Percentiles rank a stretch among this genome's conserved stretches.
These are phyloP conservation scores for Blastocladiella emersonii DNA, from an alignment of 371 early-diverging fungal genomes.

Conservation along the genomic window DNA sequence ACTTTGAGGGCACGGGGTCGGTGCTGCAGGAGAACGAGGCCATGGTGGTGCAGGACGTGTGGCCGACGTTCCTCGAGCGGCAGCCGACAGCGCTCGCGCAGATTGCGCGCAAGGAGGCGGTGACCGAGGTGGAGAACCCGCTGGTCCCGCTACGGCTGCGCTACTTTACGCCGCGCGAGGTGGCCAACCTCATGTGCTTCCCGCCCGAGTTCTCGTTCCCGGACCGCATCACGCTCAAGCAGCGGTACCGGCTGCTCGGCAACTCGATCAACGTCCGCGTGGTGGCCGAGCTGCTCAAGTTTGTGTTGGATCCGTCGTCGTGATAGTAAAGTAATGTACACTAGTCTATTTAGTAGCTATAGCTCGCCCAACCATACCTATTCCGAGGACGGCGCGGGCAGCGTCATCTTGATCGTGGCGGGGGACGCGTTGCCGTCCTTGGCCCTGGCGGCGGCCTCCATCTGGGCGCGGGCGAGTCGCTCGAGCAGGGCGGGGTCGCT, in stretches of 20 bases:
- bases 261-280: slow-evolving; percentile 60
- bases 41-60: slow-evolving; percentile 6
- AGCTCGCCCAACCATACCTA: too few species aligned
- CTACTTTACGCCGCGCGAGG: slow-evolving; percentile 42
- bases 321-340: background rate
- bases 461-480: background rate
- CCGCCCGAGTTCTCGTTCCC: slow-evolving; percentile 30
- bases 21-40: slow-evolving; percentile 17
- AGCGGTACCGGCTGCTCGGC: slow-evolving; percentile 51
- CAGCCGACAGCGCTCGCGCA: background rate
- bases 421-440: background rate
- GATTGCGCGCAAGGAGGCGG: background rate
- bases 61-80: background rate
- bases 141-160: slow-evolving; percentile 32
- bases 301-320: background rate
- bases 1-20: slow-evolving; percentile 58
- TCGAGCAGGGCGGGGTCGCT: background rate
- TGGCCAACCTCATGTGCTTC: slow-evolving; percentile 8
- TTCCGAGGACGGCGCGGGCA: background rate
- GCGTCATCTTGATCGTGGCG: background rate
- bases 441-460: background rate
- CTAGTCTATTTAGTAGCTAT: too few species aligned
- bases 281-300: slow-evolving; percentile 17
- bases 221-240: slow-evolving; percentile 28
- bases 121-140: slow-evolving; percentile 7